phyloP scores from a whole-genome alignment of 1,284 basidiomycete genomes.

The Uromyces viciae-fabae region DNA sequence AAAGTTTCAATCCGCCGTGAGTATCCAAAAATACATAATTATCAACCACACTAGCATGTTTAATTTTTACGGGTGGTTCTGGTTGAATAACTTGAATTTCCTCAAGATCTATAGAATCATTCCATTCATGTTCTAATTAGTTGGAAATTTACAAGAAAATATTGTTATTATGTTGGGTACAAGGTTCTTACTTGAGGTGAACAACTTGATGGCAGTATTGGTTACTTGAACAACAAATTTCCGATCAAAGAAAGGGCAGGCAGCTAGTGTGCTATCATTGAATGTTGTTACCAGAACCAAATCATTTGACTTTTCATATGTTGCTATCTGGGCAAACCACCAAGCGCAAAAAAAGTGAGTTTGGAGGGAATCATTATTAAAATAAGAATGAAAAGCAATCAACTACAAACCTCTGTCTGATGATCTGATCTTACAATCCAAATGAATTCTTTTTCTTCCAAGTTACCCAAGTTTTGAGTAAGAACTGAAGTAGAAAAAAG shows the following conservation, averaged over 20 bases:
- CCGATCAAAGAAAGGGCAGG: conserved; percentile 13
- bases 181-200: conserved; percentile 7
- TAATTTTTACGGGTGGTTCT: conserved; percentile 21
- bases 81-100: conserved; percentile 30
- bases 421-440: conserved; percentile 1
- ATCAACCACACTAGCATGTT: conserved; percentile 11
- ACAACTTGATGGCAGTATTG: not conserved
- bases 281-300: not conserved
- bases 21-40: conserved; percentile 33
- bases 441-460: conserved; percentile 25
- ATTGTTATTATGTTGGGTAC: too few relatives aligned
- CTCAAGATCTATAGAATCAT: not conserved
- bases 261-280: conserved; percentile 17
- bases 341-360: not conserved
- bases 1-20: not conserved
- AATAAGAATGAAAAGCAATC: not conserved
- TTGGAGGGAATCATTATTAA: conserved; percentile 2
- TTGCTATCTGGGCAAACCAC: conserved; percentile 3
- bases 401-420: conserved; percentile 30
- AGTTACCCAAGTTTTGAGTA: not conserved
- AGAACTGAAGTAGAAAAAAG: conserved; percentile 14
- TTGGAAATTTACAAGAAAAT: too few relatives aligned
- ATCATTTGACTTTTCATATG: conserved; percentile 7
- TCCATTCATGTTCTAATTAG: too few relatives aligned
- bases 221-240: conserved; percentile 34